Conservation (phyloP, 257 asterid species). For the Eucommia ulmoides region DNA sequence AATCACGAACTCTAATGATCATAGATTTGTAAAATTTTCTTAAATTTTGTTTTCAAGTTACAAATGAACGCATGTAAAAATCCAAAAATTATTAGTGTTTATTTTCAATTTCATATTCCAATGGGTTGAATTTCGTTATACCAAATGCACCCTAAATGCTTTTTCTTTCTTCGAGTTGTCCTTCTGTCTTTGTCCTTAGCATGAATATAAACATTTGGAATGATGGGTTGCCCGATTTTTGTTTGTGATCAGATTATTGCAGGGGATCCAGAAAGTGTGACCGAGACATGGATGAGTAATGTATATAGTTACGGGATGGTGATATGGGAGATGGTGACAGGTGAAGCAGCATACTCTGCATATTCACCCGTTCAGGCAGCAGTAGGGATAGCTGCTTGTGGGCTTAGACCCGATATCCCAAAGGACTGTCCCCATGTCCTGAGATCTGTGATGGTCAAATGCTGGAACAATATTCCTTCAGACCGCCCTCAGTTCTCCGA, state of each 20-base stretch:
- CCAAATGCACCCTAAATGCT: no score
- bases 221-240: no score
- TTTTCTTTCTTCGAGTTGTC: no score
- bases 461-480: conserved; percentile 86
- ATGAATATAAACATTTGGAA: no score
- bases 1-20: no score
- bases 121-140: no score
- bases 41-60: no score
- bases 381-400: conserved; percentile 98
- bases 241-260: conserved; percentile 63
- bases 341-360: conserved; percentile 89
- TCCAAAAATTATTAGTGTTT: no score
- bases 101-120: no score
- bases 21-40: no score
- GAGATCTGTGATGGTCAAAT: conserved; percentile 55
- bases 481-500: conserved; percentile 86
- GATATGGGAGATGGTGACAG: conserved; percentile 80
- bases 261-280: conserved; percentile 89
- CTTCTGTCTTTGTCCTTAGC: no score
- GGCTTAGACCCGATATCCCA: conserved; percentile 91
- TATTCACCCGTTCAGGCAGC: conserved; percentile 99
- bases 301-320: conserved; percentile 90
- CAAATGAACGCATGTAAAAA: no score
- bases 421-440: conserved; percentile 72
- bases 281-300: conserved; percentile 95